Percentiles rank a stretch among this genome's conserved stretches.
phyloP scores from a whole-genome alignment of 2,329 filamentous ascomycete species.

The Acarospora socialis region DNA sequence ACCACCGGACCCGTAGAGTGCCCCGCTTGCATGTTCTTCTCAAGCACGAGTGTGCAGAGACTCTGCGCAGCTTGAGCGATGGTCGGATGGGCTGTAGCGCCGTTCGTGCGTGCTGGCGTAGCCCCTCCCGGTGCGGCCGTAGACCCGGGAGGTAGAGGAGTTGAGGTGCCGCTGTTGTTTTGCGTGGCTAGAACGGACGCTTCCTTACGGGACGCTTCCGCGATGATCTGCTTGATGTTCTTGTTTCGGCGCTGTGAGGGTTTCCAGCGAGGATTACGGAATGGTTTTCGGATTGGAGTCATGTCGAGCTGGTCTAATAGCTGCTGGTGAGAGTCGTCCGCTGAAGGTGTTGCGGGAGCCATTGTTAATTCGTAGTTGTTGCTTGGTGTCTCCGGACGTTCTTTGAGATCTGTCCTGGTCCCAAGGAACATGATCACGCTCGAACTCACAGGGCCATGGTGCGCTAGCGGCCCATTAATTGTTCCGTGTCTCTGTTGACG shows the following conservation, averaged over 20 bases:
- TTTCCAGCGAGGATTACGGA: slow-evolving; percentile 82
- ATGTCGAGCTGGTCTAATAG: slow-evolving; percentile 90
- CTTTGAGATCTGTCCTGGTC: too few relatives aligned
- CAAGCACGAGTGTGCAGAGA: slow-evolving; percentile 73
- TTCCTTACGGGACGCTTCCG: slow-evolving; percentile 76
- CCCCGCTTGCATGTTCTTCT: slow-evolving; percentile 52
- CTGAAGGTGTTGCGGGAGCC: slow-evolving; percentile 50
- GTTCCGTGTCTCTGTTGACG: too few relatives aligned
- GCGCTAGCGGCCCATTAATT: background rate
- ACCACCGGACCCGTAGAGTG: slow-evolving; percentile 46
- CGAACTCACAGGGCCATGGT: background rate
- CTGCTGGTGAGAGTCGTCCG: slow-evolving; percentile 69
- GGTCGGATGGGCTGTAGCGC: slow-evolving; percentile 43
- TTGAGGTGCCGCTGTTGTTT: slow-evolving; percentile 66
- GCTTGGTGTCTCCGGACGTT: too few relatives aligned
- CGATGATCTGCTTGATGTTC: slow-evolving; percentile 92
- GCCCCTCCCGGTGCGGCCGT: slow-evolving; percentile 25
- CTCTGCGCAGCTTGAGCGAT: slow-evolving; percentile 81
- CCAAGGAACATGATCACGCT: too few relatives aligned
- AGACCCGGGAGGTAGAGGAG: slow-evolving; percentile 36
- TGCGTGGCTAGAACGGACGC: slow-evolving; percentile 76
- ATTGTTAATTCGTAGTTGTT: too few relatives aligned
- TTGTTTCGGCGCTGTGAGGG: slow-evolving; percentile 94
- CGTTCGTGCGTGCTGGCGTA: slow-evolving; percentile 19
- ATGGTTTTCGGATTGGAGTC: slow-evolving; percentile 69